phyloP scores from a whole-genome alignment of 805 yeast species.

The Ogataea zsoltii region DNA sequence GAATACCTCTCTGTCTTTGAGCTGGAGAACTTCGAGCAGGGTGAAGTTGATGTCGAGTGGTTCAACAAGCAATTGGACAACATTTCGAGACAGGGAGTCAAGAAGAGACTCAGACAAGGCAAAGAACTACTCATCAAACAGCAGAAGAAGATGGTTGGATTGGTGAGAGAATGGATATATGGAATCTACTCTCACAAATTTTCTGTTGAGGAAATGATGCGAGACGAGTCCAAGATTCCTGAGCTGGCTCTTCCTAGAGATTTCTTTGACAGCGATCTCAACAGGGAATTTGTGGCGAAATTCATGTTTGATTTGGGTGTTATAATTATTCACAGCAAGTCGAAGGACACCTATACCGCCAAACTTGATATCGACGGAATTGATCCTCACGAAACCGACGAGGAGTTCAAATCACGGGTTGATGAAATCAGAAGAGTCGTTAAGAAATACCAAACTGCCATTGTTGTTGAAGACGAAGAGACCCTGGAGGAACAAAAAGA shows the following conservation, averaged over 20 bases:
- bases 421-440: conserved; percentile 52
- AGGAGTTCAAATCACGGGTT: conserved; percentile 58
- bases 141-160: conserved; percentile 72
- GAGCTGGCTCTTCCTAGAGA: conserved; percentile 47
- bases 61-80: conserved; percentile 82
- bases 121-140: conserved; percentile 64
- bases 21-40: conserved; percentile 79
- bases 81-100: conserved; percentile 71
- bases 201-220: conserved; percentile 33
- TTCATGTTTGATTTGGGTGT: conserved; percentile 69
- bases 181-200: conserved; percentile 33
- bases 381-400: conserved; percentile 64
- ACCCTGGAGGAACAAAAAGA: conserved; percentile 53
- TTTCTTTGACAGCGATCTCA: conserved; percentile 42
- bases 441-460: conserved; percentile 66
- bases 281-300: conserved; percentile 60
- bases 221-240: conserved; percentile 44
- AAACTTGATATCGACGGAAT: conserved; percentile 75
- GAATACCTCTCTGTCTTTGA: conserved; percentile 78
- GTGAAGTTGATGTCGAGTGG: conserved; percentile 87
- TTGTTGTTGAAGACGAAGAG: conserved; percentile 60
- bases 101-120: conserved; percentile 64
- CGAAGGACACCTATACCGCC: conserved; percentile 55
- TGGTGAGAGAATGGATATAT: conserved; percentile 51
- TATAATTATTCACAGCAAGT: conserved; percentile 62